These are phyloP conservation scores for Microdochium paspali DNA, from an alignment of 2,329 filamentous ascomycete genomes.

Conservation along the genomic window DNA sequence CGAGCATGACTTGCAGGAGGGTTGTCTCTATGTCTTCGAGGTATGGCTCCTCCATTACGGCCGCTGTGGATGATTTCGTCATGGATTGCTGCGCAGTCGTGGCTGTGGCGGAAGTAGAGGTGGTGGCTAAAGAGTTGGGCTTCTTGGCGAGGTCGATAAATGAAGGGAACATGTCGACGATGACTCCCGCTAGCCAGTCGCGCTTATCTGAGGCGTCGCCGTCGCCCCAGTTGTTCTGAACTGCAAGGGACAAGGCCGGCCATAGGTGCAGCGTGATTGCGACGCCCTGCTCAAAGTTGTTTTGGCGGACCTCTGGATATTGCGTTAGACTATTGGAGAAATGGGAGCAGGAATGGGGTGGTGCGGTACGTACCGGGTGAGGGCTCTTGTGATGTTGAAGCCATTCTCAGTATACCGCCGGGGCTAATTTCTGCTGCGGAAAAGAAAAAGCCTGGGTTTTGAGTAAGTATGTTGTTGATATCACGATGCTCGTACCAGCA, in stretches of 20 bases:
- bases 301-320: conserved; percentile 42
- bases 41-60: conserved; percentile 50
- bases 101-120: conserved; percentile 5
- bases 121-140: conserved; percentile 17
- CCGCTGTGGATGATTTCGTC: conserved; percentile 9
- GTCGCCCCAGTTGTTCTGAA: conserved; percentile 82
- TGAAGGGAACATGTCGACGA: conserved; percentile 71
- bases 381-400: conserved; percentile 8
- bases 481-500: neutral
- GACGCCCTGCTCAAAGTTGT: conserved; percentile 76
- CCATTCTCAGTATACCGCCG: conserved; percentile 4
- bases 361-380: conserved; percentile 8
- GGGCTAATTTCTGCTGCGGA: no score
- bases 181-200: conserved; percentile 88
- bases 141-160: conserved; percentile 34
- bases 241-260: conserved; percentile 79
- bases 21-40: conserved; percentile 74
- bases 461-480: neutral
- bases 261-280: conserved; percentile 80
- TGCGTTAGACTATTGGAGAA: no score
- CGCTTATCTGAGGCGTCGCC: conserved; percentile 77
- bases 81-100: neutral
- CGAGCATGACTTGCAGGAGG: conserved; percentile 81
- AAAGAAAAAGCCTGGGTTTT: no score
- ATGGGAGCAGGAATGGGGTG: neutral